phyloP scores from a whole-genome alignment of 2,329 filamentous ascomycete species.

The Didymella glomerata region DNA sequence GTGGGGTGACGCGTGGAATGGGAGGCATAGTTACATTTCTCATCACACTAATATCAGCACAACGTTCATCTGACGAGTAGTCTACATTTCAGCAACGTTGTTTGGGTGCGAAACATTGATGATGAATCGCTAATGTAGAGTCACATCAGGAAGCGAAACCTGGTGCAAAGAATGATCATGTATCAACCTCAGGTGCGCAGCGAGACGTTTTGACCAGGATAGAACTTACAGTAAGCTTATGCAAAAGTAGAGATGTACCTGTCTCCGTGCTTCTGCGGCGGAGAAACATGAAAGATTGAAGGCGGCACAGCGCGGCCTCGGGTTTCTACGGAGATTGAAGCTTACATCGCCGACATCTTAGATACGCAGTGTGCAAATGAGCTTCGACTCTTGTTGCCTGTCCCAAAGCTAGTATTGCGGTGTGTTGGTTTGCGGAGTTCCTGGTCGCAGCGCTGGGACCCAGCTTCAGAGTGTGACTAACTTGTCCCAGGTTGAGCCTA shows the following conservation, averaged over 20 bases:
- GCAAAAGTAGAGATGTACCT: background rate
- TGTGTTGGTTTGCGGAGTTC: conserved; percentile 3
- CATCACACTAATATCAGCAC: background rate
- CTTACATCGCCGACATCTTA: background rate
- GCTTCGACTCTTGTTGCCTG: too few species aligned
- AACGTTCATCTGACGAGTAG: background rate
- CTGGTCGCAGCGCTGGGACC: background rate
- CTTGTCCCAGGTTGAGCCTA: background rate
- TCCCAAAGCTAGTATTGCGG: conserved; percentile 1
- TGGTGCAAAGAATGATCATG: background rate
- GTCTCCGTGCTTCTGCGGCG: conserved; percentile 12
- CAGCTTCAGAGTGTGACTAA: background rate
- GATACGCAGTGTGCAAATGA: background rate
- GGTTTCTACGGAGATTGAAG: conserved; percentile 6
- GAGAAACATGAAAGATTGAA: conserved; percentile 5
- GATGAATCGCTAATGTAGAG: background rate
- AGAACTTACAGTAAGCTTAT: conserved; percentile 4
- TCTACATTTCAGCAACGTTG: background rate
- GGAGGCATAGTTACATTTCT: background rate
- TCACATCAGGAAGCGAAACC: conserved; percentile 1
- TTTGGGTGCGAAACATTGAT: background rate
- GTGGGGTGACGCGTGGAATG: background rate
- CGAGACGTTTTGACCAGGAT: background rate
- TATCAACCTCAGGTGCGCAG: background rate
- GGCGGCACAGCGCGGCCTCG: conserved; percentile 10